Percentiles rank a stretch among this genome's conserved stretches.
These are phyloP conservation scores for Psilocybe tampanensis DNA, from an alignment of 768 basidiomycete species.

Conservation along the genomic window DNA sequence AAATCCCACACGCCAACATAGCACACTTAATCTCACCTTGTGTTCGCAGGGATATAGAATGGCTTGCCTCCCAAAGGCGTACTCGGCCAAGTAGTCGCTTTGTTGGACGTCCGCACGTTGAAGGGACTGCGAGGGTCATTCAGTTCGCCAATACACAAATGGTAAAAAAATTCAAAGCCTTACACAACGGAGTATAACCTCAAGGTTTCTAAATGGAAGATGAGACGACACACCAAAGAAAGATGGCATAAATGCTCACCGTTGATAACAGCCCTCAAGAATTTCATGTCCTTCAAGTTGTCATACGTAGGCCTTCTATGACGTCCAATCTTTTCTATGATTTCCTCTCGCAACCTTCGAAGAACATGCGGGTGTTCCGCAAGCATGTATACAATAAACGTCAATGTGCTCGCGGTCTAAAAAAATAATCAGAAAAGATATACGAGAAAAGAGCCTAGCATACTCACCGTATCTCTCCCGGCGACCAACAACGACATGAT, in stretches of 20 bases:
- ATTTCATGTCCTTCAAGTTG: slow-evolving; percentile 49
- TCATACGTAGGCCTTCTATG: slow-evolving; percentile 42
- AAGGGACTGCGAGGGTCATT: slow-evolving; percentile 10
- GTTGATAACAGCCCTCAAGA: slow-evolving; percentile 32
- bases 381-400: slow-evolving; percentile 47
- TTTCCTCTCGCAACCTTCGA: slow-evolving; percentile 38
- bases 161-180: no score
- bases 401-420: slow-evolving; percentile 47
- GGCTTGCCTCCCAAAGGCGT: slow-evolving; percentile 17
- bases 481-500: slow-evolving; percentile 47
- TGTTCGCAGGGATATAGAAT: slow-evolving; percentile 29
- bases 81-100: slow-evolving; percentile 17
- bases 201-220: slow-evolving; percentile 36
- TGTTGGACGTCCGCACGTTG: slow-evolving; percentile 10
- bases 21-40: slow-evolving; percentile 36
- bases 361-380: slow-evolving; percentile 46
- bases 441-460: not conserved
- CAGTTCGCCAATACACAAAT: slow-evolving; percentile 39
- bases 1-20: not conserved
- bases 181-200: slow-evolving; percentile 39
- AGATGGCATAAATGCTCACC: slow-evolving; percentile 33
- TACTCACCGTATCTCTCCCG: slow-evolving; percentile 42
- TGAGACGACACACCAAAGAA: not conserved
- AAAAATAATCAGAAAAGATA: not conserved
- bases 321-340: slow-evolving; percentile 39